Evolutionary conservation across 257 asterid genomes (phyloP).

Genomic region (Solanum lycopersicoides): DNA sequence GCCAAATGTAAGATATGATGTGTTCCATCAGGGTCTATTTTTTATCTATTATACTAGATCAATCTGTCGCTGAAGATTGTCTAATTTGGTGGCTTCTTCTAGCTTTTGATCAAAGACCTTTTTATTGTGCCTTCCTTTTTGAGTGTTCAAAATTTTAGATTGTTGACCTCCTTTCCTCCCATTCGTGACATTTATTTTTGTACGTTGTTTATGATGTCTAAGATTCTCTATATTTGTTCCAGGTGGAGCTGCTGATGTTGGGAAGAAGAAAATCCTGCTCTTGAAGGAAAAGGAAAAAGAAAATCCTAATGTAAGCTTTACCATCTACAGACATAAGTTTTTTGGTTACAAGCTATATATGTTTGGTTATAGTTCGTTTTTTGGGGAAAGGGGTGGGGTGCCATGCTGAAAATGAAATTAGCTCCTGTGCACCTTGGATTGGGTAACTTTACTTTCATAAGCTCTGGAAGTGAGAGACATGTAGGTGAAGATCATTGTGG

Average conservation of each 20-base stretch:
- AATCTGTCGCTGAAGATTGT: neutral
- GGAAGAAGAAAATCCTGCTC: slow-evolving; percentile 75
- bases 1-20: neutral
- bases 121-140: neutral
- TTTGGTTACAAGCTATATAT: neutral
- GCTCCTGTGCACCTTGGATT: neutral
- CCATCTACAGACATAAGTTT: neutral
- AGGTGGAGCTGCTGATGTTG: slow-evolving; percentile 38
- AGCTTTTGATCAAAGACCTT: neutral
- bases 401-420: neutral
- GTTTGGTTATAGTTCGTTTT: neutral
- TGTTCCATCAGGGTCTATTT: neutral
- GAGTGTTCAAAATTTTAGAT: neutral
- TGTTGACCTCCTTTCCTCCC: neutral
- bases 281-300: slow-evolving; percentile 82
- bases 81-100: neutral
- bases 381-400: neutral
- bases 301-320: slow-evolving; percentile 47
- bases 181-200: neutral
- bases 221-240: slow-evolving; percentile 13
- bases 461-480: neutral
- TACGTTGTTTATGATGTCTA: neutral
- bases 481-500: neutral
- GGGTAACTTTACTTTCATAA: neutral
- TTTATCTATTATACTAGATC: neutral